Evolutionary conservation across 2,329 filamentous ascomycete species (phyloP).

Genomic region (Fusarium drepaniforme): DNA sequence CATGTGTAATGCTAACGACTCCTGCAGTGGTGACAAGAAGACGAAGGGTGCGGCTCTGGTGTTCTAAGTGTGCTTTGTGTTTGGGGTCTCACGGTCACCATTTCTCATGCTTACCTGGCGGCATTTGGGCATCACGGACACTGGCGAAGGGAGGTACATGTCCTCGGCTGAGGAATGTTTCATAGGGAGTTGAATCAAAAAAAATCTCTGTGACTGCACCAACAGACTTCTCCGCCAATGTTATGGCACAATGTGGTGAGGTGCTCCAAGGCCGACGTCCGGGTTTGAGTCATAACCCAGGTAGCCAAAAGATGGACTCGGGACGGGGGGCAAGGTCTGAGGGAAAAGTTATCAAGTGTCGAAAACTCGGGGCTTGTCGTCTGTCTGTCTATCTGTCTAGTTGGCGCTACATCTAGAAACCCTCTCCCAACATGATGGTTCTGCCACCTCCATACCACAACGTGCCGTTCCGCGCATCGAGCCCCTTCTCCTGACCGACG

Average conservation of each 20-base stretch:
- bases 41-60: conserved; percentile 99
- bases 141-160: conserved; percentile 62
- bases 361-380: conserved; percentile 2
- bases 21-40: conserved; percentile 98
- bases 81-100: conserved; percentile 52
- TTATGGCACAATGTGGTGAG: conserved; percentile 1
- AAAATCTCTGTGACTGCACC: conserved; percentile 46
- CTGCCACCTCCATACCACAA: conserved; percentile 92
- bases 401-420: conserved; percentile 58
- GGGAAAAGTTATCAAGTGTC: conserved; percentile 15
- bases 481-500: conserved; percentile 85
- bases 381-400: conserved; percentile 26
- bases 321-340: conserved; percentile 5
- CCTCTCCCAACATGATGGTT: conserved; percentile 73
- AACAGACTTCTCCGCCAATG: conserved; percentile 24
- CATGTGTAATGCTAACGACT: conserved; percentile 55
- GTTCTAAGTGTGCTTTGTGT: conserved; percentile 83
- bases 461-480: conserved; percentile 80
- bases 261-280: neutral
- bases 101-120: conserved; percentile 58
- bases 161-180: conserved; percentile 58
- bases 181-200: conserved; percentile 60
- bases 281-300: conserved; percentile 5
- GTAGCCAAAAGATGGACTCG: neutral
- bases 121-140: conserved; percentile 62